Base-by-base conservation (phyloP, 2,329 filamentous ascomycete species). In the Tolypocladium inflatum region DNA sequence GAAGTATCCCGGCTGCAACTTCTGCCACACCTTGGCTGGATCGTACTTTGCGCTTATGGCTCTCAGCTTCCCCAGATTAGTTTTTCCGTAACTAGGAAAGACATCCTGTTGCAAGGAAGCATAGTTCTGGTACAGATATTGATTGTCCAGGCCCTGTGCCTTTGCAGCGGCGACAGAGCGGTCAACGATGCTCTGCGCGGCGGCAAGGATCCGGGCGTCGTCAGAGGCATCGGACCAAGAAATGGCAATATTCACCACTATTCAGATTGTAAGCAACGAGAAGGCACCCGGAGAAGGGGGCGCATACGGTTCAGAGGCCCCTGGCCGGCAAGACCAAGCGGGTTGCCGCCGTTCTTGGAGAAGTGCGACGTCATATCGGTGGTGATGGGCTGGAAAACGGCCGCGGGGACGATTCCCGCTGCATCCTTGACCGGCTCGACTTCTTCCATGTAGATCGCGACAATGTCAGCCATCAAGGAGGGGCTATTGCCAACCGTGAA, bases 101-200 rank as follows among this genome's bases (percentile, higher is more conserved):
- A 76, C 72, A 33, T 75, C 63, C 61, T 80, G 76, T 33, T 67
- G 67, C 41, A 66, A 63, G 10, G 71, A 69, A 1, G 76, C 76
- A 56, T 80, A 80, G 62, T 80, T 79, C 54, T 76, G 69, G 62
- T 79, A 80, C 21, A 79, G 59, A 39, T 69, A 78, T 1, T 67
- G 67, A 55, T 74, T 68, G 43, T 71, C 64, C 0, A 74, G 60
- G 0, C 68, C 70, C 8, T 66, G 63, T n/a, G 67, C 62, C 48
- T 66, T 63, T 11, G 73, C 70, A 3, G 67, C 63, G 0, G 61
- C 61, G 15, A 69, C 63, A 13, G 64, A 64, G 0, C 67, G 63
- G 21, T 67, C 58, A 15, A 73, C 55, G 2, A 70, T 63, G 1
- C 66, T 67, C 15, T 64, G 60, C 6, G 63, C 64, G 4, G 64